Evolutionary conservation across 331 rosid species (phyloP), one percentile per base, ranked within the genome.

Genomic region (Telfairia occidentalis): DNA sequence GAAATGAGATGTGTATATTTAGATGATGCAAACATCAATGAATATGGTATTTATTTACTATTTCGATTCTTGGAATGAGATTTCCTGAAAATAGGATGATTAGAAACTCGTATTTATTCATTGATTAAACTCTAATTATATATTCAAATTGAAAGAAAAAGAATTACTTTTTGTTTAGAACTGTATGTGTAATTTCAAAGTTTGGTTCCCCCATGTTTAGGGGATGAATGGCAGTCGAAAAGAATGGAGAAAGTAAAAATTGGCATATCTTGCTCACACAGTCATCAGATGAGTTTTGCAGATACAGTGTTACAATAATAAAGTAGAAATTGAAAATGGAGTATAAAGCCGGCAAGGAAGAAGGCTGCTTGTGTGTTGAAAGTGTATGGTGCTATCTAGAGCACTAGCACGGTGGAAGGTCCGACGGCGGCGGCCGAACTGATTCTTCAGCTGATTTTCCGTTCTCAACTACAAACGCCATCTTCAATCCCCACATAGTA

Each of bases 351-450:
- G 32, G 10, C 30, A 38, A 40, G 52, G 52, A 65, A 65, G 52
- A 15, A 65, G 72, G 30, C 49, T 34, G n/a, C 7, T 58, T 58
- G 35, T 26, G 5, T 26, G 2, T 48, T 5, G 45, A n/a, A 40
- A 9, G 45, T 40, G 45, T 40, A 40, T 2, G 11, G 37, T 32
- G 2, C 7, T 30, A 16, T 60, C 69, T 63, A 63, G 24, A 63
- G 71, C 71, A 63, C 26, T 40, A 67, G 73, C 81, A 70, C 1
- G 70, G 71, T 13, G 81, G 81, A 69, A 78, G 81, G 35, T 78
- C 81, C 48, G 21, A 21, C 32, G 81, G 81, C 43, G 77, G 77
- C 35, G 81, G 81, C 43, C 70, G 32, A 45, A 78, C 9, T 11
- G 77, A 70, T 29, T 78, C 48, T 5, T 40, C 73, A 24, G 73